Evolutionary conservation across 2,329 filamentous ascomycete species (phyloP), one percentile per base, ranked within the genome.

Genomic region (Talaromyces islandicus): DNA sequence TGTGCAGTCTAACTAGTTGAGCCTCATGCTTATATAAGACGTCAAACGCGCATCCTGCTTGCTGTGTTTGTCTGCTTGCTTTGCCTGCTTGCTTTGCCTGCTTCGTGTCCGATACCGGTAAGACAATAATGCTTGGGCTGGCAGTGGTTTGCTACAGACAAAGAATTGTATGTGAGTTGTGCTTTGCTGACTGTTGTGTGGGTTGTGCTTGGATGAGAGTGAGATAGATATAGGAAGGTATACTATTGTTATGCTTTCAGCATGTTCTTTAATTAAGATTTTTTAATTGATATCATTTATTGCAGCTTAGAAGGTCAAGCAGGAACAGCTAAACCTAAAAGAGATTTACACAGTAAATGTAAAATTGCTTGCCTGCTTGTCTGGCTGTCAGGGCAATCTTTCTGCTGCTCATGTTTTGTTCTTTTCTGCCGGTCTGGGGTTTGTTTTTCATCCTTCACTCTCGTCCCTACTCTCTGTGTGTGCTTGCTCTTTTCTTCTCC

Each of bases 361-460:
- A 12, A 38, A 38, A 30, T 30, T 3, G 10, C 29, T 38, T n/a
- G 7, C 6, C 9, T 4, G 14, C 17, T 9, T 32, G 51, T 24
- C 41, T 52, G 29, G 38, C 38, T n/a, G 27, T 52, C 10, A 1
- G 46, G 43, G 19, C 19, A 41, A 30, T 24, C 52, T 25, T 46
- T 41, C n/a, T 29, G 4, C 32, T 25, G 32, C 12, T 17, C 1
- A 24, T 57, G 24, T 17, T 24, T 46, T 62, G 21, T 56, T 60
- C 60, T 60, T 60, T 30, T 30, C 29, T 50, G 25, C 25, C 25
- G 6, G 25, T n/a, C n/a, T 27, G 25, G 3, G 25, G 6, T 27
- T 27, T 27, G 25, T 53, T 50, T 60, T 52, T 48, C 38, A 17
- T 50, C 38, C 27, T 41, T 41, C 54, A 56, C 59, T 63, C 19